Percentiles rank a stretch among this genome's conserved stretches.
Evolutionary conservation across 1,139 yeast genomes (phyloP).

Genomic region (Magnusiomyces clavatus): DNA sequence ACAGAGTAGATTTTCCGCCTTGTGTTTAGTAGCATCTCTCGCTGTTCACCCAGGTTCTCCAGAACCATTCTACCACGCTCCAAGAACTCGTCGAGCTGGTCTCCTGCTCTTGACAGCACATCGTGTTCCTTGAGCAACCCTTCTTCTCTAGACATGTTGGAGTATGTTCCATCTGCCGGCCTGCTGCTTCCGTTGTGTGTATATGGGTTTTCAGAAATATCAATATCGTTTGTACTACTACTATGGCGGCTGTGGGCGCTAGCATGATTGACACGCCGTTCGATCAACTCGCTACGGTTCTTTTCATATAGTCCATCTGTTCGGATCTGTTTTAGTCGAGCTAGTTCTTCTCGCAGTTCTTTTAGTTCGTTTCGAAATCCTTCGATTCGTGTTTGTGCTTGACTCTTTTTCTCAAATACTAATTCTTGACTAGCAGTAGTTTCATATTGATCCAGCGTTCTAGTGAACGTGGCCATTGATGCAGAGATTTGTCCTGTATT

Average conservation of each 20-base stretch:
- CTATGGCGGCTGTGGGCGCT: neutral
- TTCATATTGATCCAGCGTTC: conserved; percentile 72
- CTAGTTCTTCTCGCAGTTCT: conserved; percentile 52
- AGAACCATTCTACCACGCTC: conserved; percentile 85
- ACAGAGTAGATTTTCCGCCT: conserved; percentile 61
- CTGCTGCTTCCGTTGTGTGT: conserved; percentile 13
- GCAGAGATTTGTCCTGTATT: conserved; percentile 66
- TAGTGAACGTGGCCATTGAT: conserved; percentile 62
- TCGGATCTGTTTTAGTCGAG: conserved; percentile 53
- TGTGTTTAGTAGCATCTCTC: conserved; percentile 57
- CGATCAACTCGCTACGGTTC: conserved; percentile 53
- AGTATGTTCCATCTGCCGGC: conserved; percentile 3
- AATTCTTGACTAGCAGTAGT: conserved; percentile 56
- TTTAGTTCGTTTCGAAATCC: conserved; percentile 54
- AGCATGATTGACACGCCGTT: conserved; percentile 37
- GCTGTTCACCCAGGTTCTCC: conserved; percentile 82
- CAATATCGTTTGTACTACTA: neutral
- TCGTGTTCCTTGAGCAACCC: conserved; percentile 64
- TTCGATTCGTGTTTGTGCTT: conserved; percentile 55
- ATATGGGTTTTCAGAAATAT: conserved; percentile 50
- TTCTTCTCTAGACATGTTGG: conserved; percentile 38
- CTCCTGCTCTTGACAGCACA: conserved; percentile 61
- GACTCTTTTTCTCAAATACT: conserved; percentile 48
- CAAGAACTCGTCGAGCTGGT: conserved; percentile 78
- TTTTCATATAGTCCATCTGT: conserved; percentile 46